Evolutionary conservation across 371 early-diverging fungal species (phyloP).

Genomic region (Lichtheimia hyalospora): DNA sequence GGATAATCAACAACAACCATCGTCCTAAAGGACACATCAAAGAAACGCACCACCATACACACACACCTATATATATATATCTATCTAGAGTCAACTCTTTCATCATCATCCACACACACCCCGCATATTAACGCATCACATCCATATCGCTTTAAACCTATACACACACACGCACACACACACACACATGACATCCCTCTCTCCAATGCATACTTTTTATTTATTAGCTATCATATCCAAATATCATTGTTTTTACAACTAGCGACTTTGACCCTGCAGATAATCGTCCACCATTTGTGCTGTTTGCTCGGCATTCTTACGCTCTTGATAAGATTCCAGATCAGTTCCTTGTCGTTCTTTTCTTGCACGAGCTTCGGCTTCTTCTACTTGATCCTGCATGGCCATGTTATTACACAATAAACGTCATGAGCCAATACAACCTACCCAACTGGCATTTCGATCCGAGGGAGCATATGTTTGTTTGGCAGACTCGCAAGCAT

Average conservation of each 20-base stretch:
- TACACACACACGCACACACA: not conserved
- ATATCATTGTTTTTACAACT: no score
- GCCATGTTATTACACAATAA: not conserved
- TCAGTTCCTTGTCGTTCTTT: constrained; percentile 3
- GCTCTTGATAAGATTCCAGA: not conserved
- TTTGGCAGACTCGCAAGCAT: not conserved
- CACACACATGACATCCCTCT: not conserved
- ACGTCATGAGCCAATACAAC: not conserved
- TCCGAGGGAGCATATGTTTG: constrained; percentile 2
- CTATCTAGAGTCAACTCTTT: not conserved
- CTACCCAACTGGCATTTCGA: constrained; percentile 6
- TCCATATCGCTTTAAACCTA: constrained; percentile 1
- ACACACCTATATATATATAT: no score
- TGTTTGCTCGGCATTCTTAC: constrained; percentile 10
- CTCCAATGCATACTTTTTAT: no score
- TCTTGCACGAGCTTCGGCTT: constrained; percentile 10
- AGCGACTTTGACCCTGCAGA: constrained; percentile 1
- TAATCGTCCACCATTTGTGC: constrained; percentile 12
- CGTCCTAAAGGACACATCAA: not conserved
- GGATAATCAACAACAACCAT: not conserved
- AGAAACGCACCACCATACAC: no score
- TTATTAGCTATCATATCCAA: no score
- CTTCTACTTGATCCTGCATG: constrained; percentile 7
- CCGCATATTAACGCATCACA: not conserved
- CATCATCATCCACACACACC: not conserved